Evolutionary conservation across 495 filamentous ascomycete genomes (phyloP), one percentile per base, ranked within the genome.

Genomic region (Sporormia fimetaria): DNA sequence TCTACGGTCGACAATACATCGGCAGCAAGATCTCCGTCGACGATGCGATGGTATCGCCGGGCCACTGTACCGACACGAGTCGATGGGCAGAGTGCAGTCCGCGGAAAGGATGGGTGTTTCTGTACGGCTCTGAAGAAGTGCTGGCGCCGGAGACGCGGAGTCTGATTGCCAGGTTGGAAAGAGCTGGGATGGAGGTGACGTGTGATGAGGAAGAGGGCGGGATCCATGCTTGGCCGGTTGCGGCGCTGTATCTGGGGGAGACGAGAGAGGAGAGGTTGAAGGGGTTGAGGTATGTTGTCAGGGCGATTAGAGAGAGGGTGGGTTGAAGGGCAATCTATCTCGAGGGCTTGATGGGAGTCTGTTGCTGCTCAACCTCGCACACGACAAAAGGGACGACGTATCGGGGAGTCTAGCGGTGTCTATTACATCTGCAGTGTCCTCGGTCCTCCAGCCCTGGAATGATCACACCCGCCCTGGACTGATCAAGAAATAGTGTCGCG

Each of bases 221-320:
- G 15, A 75, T 86, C 40, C 82, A 87, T 62, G 80, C 78, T 8
- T 87, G 82, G 83, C 82, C 81, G 10, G 75, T 87, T 18, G 81
- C 75, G 11, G 69, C 67, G 22, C 53, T 85, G 29, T 87, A 83
- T 54, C 58, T 86, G 12, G 73, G 73, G 35, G 63, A 65, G 29
- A 69, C 65, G 16, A 54, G 58, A 29, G 61, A 65, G n/a, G 64
- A 71, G 57, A 61, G 81, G 44, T 59, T 69, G 44, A 66, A 66
- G 29, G 80, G 78, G 8, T 51, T 87, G 45, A 63, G 56, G 37
- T 53, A 60, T 49, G 64, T 84, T 31, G 72, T 70, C 2, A 59
- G 36, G 7, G 24, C 26, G 3, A 31, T 22, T 9, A 12, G 33
- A 2, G 15, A 38, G n/a, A n/a, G n/a, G n/a, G n/a, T n/a, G n/a